Evolutionary conservation across 2,329 filamentous ascomycete species (phyloP), one percentile per base, ranked within the genome.

Genomic region (Aspergillus thermomutatus): DNA sequence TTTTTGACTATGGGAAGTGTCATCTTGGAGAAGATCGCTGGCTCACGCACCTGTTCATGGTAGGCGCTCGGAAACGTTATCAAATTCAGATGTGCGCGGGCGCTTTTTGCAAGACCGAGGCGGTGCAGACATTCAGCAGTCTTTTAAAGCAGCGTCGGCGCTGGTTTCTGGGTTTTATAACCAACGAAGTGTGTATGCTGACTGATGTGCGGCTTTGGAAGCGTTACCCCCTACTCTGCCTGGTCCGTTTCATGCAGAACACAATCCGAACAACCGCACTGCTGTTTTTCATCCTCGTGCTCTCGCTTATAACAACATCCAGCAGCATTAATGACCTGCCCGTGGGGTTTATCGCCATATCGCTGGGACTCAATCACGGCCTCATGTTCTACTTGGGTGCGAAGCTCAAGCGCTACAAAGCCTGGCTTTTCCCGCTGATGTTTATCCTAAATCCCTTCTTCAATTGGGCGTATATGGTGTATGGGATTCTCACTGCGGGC

Each of bases 31-130:
- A 97, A 75, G 94, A 99, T 75, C 84, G 93, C 61, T 97, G 93
- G 92, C 83, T 97, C 55, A 99, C 93, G 1, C 94, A 99, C 79
- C 82, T 99, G 57, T 97, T 99, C 81, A 99, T 99, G 94, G 94
- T 97, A 68, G 92, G 92, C 25, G 92, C 93, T 47, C 91, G 92
- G 77, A 87, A 95, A 72, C 84, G 90, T 43, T 95, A 96, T 73
- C 94, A 97, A 75, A 97, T 97, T 60, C 91, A 96, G 75, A 93
- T 97, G 87, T 97, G 94, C 74, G 96, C 92, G 0, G 93, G 91
- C 54, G 94, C 93, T 7, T 97, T 97, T 73, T 97, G 94, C 83
- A 97, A 97, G 77, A 97, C 94, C 0, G 93, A 97, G 74, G 93
- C 94, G 25, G 93, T 97, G 19, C 92, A 96, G 75, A 92, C 89